Evolutionary conservation across 202 grass and related monocot species (phyloP).

Genomic region (Musa balbisiana): DNA sequence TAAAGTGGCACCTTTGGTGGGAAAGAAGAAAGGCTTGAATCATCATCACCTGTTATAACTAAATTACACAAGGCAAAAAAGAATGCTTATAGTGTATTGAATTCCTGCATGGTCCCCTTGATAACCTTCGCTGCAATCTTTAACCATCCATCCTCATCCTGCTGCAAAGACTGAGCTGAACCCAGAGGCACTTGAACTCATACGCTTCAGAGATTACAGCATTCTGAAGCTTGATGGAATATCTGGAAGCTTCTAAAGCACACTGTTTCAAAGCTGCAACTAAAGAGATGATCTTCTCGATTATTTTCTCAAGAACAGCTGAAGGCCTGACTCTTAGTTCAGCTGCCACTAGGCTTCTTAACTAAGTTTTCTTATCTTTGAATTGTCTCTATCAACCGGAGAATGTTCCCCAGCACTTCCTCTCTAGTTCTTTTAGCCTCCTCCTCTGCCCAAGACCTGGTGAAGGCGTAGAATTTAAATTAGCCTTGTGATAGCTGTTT

Average conservation of each 20-base stretch:
- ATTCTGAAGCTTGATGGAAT: constrained; percentile 20
- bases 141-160: constrained; percentile 42
- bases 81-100: constrained; percentile 28
- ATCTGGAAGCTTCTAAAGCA: constrained; percentile 28
- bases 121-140: constrained; percentile 68
- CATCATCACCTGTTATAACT: no score
- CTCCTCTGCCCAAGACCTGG: constrained; percentile 90
- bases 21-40: no score
- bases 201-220: constrained; percentile 27
- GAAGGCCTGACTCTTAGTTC: constrained; percentile 41
- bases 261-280: constrained; percentile 46
- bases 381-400: constrained; percentile 37
- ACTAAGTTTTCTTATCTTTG: constrained; percentile 38
- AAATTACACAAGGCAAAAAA: no score
- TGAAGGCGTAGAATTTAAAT: constrained; percentile 15
- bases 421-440: constrained; percentile 89
- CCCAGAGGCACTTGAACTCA: constrained; percentile 7
- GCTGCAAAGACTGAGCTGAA: constrained; percentile 27
- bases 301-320: constrained; percentile 45
- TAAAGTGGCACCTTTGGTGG: no score
- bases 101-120: constrained; percentile 53
- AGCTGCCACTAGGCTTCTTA: constrained; percentile 46
- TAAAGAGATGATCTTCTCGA: constrained; percentile 52
- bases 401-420: constrained; percentile 53
- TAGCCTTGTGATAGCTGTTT: no score